phyloP scores from a whole-genome alignment of 352 stramenopile genomes.

The Phytophthora gonapodyides region DNA sequence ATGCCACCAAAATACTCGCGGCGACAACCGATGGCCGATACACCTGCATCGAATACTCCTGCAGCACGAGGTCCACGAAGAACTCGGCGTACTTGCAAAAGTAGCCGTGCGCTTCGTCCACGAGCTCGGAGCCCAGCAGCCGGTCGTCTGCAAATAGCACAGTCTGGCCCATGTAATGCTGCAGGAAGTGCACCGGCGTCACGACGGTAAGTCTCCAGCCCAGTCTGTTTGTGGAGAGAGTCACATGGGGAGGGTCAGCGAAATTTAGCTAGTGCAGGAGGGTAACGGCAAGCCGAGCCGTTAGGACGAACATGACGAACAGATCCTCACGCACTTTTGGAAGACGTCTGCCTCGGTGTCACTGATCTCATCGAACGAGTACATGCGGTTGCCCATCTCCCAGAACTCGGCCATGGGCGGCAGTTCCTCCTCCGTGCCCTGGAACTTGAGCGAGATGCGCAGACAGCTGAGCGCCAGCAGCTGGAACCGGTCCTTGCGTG shows the following conservation, averaged over 20 bases:
- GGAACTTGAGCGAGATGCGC: conserved; percentile 81
- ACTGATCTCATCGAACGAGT: conserved; percentile 85
- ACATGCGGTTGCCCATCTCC: conserved; percentile 86
- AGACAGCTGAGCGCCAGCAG: conserved; percentile 82
- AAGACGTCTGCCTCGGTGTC: conserved; percentile 64
- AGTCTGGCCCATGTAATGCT: conserved; percentile 79
- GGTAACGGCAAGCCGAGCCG: conserved; percentile 12
- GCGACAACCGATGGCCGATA: conserved; percentile 84
- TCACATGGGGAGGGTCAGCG: conserved; percentile 11
- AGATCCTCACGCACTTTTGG: conserved; percentile 39
- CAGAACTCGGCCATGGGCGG: conserved; percentile 83
- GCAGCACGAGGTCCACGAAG: conserved; percentile 83
- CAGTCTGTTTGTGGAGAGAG: conserved; percentile 46
- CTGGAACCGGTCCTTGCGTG: conserved; percentile 80
- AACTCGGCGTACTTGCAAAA: conserved; percentile 88
- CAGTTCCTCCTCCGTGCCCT: conserved; percentile 80
- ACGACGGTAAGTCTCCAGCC: conserved; percentile 72
- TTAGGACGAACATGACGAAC: conserved; percentile 16
- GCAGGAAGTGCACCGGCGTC: conserved; percentile 80
- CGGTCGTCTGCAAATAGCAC: conserved; percentile 83
- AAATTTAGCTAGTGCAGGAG: conserved; percentile 26
- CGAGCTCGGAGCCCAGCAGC: conserved; percentile 70
- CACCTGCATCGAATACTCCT: conserved; percentile 85
- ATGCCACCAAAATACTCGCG: conserved; percentile 74
- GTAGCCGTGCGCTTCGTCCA: conserved; percentile 78